Evolutionary conservation across 805 yeast genomes (phyloP).

Genomic region (Ogataea neopini): DNA sequence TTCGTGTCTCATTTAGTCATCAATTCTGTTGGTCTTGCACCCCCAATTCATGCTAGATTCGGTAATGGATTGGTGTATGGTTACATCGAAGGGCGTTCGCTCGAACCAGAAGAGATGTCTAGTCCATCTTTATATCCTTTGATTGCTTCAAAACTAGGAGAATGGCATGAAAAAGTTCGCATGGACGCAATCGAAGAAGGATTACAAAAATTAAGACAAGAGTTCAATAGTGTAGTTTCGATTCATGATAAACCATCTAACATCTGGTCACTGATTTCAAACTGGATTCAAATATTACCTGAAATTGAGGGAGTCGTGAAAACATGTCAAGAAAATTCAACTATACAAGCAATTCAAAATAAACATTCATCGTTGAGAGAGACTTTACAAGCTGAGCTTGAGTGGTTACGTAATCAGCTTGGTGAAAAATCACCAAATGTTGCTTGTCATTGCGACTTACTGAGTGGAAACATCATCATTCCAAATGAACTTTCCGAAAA

Average conservation of each 20-base stretch:
- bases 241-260: conserved; percentile 36
- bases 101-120: conserved; percentile 55
- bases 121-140: conserved; percentile 49
- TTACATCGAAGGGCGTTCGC: conserved; percentile 62
- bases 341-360: conserved; percentile 21
- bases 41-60: conserved; percentile 66
- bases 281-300: conserved; percentile 68
- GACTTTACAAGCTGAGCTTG: conserved; percentile 50
- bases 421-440: conserved; percentile 52
- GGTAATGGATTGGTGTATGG: conserved; percentile 76
- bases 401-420: conserved; percentile 51
- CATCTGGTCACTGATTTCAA: conserved; percentile 59
- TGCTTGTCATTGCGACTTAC: conserved; percentile 68
- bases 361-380: conserved; percentile 28
- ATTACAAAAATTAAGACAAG: conserved; percentile 39
- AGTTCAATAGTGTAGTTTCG: conserved; percentile 14
- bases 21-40: conserved; percentile 61
- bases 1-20: conserved; percentile 68
- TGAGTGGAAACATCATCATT: conserved; percentile 71
- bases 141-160: conserved; percentile 66
- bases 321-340: conserved; percentile 39
- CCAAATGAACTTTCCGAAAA: conserved; percentile 41
- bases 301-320: conserved; percentile 41
- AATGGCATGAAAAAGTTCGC: conserved; percentile 61
- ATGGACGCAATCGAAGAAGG: conserved; percentile 49